These are phyloP conservation scores for Suillus occidentalis DNA, from an alignment of 768 basidiomycete genomes.

Conservation along the genomic window DNA sequence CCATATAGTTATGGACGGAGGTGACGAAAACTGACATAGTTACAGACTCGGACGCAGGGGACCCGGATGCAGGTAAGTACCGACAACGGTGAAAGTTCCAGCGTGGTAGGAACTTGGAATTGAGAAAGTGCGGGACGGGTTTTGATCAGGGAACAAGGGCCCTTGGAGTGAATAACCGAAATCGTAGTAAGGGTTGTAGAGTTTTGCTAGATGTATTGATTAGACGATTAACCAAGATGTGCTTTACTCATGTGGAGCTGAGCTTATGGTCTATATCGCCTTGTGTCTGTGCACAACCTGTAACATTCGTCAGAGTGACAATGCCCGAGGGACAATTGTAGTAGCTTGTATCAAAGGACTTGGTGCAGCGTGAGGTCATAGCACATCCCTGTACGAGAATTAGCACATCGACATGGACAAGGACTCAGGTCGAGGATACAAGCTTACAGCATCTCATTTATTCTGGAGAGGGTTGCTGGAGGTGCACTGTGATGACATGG, in stretches of 20 bases:
- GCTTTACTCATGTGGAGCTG: neutral
- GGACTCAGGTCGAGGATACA: too few species aligned
- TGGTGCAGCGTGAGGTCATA: slow-evolving; percentile 38
- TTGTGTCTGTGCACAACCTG: too few species aligned
- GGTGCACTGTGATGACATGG: slow-evolving; percentile 24
- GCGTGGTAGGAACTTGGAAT: too few species aligned
- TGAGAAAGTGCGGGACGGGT: too few species aligned
- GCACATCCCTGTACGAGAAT: slow-evolving; percentile 26
- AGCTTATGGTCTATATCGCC: slow-evolving; percentile 40
- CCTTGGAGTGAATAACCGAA: too few species aligned
- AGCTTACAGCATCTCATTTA: slow-evolving; percentile 21
- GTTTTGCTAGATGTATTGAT: too few species aligned
- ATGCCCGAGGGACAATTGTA: slow-evolving; percentile 45
- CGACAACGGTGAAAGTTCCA: neutral
- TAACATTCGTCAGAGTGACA: slow-evolving; percentile 15
- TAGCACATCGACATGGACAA: slow-evolving; percentile 9
- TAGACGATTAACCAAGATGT: neutral
- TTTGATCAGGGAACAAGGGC: too few species aligned
- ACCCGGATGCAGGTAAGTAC: too few species aligned
- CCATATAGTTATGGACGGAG: neutral
- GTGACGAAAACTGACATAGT: too few species aligned
- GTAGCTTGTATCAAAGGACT: slow-evolving; percentile 38
- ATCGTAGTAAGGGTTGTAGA: too few species aligned
- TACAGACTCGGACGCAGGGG: too few species aligned
- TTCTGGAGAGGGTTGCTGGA: slow-evolving; percentile 20